These are phyloP conservation scores for Ilex asprella DNA, from an alignment of 257 asterid genomes.

Conservation along the genomic window DNA sequence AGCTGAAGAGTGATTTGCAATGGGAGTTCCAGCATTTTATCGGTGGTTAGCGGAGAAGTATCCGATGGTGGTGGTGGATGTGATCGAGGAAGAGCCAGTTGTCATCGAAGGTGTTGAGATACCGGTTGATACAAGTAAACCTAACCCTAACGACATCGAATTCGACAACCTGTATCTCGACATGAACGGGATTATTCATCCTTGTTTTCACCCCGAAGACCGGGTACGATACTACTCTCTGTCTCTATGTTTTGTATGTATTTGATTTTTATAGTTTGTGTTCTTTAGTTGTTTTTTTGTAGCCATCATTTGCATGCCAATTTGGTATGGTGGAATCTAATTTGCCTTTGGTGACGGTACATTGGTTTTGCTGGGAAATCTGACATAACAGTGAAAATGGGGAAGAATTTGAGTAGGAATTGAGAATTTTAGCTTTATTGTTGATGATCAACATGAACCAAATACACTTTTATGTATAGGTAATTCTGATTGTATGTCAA, in stretches of 20 bases:
- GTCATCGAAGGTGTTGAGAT: slow-evolving; percentile 60
- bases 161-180: slow-evolving; percentile 85
- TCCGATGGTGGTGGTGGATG: slow-evolving; percentile 82
- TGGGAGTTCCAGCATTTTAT: slow-evolving; percentile 99
- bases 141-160: slow-evolving; percentile 77
- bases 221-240: slow-evolving; percentile 44
- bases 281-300: no score
- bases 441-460: no score
- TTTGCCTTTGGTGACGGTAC: no score
- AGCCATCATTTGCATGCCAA: no score
- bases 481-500: no score
- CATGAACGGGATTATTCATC: slow-evolving; percentile 93
- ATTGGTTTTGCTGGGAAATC: no score
- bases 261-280: not conserved
- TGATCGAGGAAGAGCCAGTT: slow-evolving; percentile 77
- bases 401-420: no score
- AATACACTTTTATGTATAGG: no score
- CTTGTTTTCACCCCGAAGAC: slow-evolving; percentile 96
- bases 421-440: no score
- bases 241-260: not conserved
- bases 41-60: slow-evolving; percentile 99
- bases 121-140: slow-evolving; percentile 91
- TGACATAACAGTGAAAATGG: no score
- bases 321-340: no score
- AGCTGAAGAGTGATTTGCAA: slow-evolving; percentile 7